Evolutionary conservation across 2,329 filamentous ascomycete species (phyloP).

Genomic region (Cercospora sp.): DNA sequence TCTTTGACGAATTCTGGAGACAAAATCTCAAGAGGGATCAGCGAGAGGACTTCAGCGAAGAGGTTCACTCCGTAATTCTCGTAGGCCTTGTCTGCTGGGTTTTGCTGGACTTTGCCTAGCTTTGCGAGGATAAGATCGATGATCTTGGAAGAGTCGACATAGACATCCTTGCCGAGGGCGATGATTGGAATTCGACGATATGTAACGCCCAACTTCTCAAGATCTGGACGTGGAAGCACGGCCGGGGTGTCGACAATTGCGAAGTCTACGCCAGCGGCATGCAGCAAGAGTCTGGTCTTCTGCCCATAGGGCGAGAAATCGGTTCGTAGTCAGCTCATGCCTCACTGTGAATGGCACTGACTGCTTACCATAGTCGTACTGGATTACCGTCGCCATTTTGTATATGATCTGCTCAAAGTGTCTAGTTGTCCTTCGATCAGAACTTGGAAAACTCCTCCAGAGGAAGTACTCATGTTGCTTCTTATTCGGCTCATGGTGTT

Average conservation of each 20-base stretch:
- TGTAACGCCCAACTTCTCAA: conserved; percentile 36
- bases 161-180: conserved; percentile 38
- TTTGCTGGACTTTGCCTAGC: conserved; percentile 23
- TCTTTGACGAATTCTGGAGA: conserved; percentile 34
- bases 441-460: neutral
- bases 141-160: conserved; percentile 34
- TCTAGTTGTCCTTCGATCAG: neutral
- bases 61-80: conserved; percentile 32
- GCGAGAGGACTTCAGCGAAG: conserved; percentile 28
- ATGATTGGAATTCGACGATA: conserved; percentile 39
- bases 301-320: conserved; percentile 36
- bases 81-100: conserved; percentile 35
- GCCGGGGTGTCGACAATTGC: conserved; percentile 33
- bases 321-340: neutral
- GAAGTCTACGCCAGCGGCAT: conserved; percentile 29
- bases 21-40: conserved; percentile 30
- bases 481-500: neutral
- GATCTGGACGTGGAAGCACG: conserved; percentile 35
- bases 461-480: neutral
- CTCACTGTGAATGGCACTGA: neutral
- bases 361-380: conserved; percentile 35
- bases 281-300: conserved; percentile 34
- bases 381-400: conserved; percentile 28
- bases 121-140: conserved; percentile 26
- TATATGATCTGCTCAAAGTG: neutral